Percentiles rank a stretch among this genome's conserved stretches.
Evolutionary conservation across 768 basidiomycete species (phyloP).

Genomic region (Macrolepiota dolichaula): DNA sequence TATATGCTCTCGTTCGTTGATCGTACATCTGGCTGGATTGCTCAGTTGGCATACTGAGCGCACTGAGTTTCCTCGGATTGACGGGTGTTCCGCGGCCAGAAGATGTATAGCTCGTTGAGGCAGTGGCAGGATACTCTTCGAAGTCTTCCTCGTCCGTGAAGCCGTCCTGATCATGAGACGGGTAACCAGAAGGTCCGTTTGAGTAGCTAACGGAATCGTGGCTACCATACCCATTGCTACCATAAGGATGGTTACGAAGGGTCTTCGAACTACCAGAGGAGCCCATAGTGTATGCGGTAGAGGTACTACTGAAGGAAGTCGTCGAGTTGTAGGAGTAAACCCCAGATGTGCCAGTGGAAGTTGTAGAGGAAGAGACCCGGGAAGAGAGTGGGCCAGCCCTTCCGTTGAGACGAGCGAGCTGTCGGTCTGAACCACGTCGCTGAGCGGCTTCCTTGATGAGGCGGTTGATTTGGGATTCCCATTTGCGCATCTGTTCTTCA

Average conservation of each 20-base stretch:
- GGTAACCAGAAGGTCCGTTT: slow-evolving; percentile 51
- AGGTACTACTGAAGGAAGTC: slow-evolving; percentile 12
- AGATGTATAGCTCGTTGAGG: slow-evolving; percentile 34
- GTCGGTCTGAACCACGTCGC: slow-evolving; percentile 64
- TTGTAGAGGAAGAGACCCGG: slow-evolving; percentile 9
- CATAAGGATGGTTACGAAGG: slow-evolving; percentile 2
- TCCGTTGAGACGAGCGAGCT: slow-evolving; percentile 7
- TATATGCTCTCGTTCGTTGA: slow-evolving; percentile 54
- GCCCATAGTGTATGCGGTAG: not conserved
- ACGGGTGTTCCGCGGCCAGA: slow-evolving; percentile 78
- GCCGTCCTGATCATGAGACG: slow-evolving; percentile 50
- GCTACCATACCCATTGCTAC: not conserved
- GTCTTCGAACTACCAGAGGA: slow-evolving; percentile 1
- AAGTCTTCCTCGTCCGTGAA: slow-evolving; percentile 72
- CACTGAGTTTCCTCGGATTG: slow-evolving; percentile 47
- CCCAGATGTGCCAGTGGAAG: slow-evolving; percentile 17
- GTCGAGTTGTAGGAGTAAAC: slow-evolving; percentile 27
- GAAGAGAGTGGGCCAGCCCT: not conserved
- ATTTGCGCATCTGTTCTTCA: slow-evolving; percentile 89
- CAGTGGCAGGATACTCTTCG: slow-evolving; percentile 64
- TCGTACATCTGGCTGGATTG: slow-evolving; percentile 44
- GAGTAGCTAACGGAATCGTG: slow-evolving; percentile 7
- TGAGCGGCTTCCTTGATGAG: slow-evolving; percentile 77
- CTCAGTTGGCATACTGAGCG: slow-evolving; percentile 58
- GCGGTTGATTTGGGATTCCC: slow-evolving; percentile 88